phyloP scores from a whole-genome alignment of 1,284 basidiomycete genomes.

The Boletellus deceptivus region DNA sequence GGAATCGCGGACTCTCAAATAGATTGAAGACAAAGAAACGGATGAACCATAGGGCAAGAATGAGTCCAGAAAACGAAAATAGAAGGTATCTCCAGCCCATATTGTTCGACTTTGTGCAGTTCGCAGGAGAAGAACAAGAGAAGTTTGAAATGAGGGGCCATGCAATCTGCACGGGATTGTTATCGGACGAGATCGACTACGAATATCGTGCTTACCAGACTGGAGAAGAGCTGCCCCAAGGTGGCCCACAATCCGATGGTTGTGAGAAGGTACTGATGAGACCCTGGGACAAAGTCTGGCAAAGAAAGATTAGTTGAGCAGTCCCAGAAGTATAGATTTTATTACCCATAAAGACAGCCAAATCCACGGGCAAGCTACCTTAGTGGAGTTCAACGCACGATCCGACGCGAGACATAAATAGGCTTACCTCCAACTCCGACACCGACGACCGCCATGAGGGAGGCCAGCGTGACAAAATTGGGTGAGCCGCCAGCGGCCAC shows the following conservation, averaged over 20 bases:
- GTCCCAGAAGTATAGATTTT: neutral
- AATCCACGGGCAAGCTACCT: constrained; percentile 60
- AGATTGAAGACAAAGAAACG: constrained; percentile 62
- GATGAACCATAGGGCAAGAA: constrained; percentile 40
- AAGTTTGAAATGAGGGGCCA: constrained; percentile 54
- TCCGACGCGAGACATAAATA: neutral
- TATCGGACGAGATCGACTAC: neutral
- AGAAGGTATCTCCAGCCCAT: constrained; percentile 53
- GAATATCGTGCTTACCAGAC: constrained; percentile 46
- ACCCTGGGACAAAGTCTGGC: constrained; percentile 61
- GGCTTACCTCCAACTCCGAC: constrained; percentile 46
- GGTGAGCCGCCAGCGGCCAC: constrained; percentile 59
- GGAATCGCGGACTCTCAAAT: constrained; percentile 60
- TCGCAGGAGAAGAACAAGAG: constrained; percentile 38
- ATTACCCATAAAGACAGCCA: constrained; percentile 59
- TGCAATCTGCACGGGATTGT: constrained; percentile 32
- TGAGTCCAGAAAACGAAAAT: constrained; percentile 37
- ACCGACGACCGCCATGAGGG: constrained; percentile 50
- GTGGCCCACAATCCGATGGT: constrained; percentile 57
- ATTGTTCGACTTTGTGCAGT: constrained; percentile 41
- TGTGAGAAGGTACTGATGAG: constrained; percentile 68
- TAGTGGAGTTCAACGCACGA: neutral
- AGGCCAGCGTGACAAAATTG: constrained; percentile 46
- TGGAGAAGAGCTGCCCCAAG: constrained; percentile 61
- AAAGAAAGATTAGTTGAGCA: neutral